Percentiles rank a stretch among this genome's conserved stretches.
phyloP scores from a whole-genome alignment of 2,329 filamentous ascomycete species.

The Chaetothyriales sp. region DNA sequence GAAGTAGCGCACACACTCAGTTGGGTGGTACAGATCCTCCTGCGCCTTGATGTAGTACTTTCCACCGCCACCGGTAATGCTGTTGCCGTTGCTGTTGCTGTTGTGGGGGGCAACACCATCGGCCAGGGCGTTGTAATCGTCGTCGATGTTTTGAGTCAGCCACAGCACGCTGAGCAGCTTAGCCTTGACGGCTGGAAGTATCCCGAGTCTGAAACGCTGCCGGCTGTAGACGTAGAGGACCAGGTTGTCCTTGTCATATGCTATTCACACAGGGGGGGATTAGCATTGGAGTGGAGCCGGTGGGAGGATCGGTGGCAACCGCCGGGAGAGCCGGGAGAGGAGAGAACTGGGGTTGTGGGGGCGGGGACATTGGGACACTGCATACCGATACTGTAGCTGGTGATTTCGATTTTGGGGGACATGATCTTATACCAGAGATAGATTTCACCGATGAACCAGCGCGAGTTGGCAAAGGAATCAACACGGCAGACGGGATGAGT shows the following conservation, averaged over 20 bases:
- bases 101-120: constrained; percentile 19
- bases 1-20: constrained; percentile 61
- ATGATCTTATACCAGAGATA: constrained; percentile 78
- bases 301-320: not conserved
- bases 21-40: constrained; percentile 67
- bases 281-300: too few species aligned
- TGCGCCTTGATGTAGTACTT: constrained; percentile 59
- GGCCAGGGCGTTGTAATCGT: not conserved
- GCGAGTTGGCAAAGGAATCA: constrained; percentile 42
- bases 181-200: constrained; percentile 59
- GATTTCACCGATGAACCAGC: constrained; percentile 51
- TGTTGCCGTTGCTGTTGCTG: constrained; percentile 4
- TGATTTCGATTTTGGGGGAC: constrained; percentile 55
- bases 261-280: constrained; percentile 27
- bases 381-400: constrained; percentile 46
- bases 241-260: constrained; percentile 51
- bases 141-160: constrained; percentile 28
- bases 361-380: too few species aligned
- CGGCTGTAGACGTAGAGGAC: constrained; percentile 57
- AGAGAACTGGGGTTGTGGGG: constrained; percentile 3
- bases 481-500: constrained; percentile 66
- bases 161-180: constrained; percentile 53
- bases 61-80: constrained; percentile 12
- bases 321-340: not conserved
- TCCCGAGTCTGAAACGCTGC: constrained; percentile 64